Base-by-base conservation (phyloP, 1,284 basidiomycete species). In the Pholiota adiposa region DNA sequence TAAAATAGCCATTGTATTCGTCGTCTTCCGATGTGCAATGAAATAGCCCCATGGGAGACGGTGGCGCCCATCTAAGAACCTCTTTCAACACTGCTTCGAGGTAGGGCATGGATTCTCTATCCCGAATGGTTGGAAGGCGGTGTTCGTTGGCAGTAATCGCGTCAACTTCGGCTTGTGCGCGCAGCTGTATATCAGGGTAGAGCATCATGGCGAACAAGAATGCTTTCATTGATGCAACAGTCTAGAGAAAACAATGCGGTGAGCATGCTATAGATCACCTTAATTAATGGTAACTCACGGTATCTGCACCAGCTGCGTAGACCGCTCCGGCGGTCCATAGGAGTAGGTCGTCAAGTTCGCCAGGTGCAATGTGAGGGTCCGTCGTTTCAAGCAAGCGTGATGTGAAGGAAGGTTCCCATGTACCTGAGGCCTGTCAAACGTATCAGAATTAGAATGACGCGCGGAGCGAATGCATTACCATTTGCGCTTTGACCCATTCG, bases 401-500 rank as follows among this genome's bases (percentile, higher is more conserved):
- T 8, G 53, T 54, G 33, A 54, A 54, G 23, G 53, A 54, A 2
- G 53, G 53, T 14, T 54, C 25, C 27, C 6, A 29, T 14, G 25
- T 46, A 6, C 53, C 53, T 29, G 16, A 2, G n/a, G 53, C 23
- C 53, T 54, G 29, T 33, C 43, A 3, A 44, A 44, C 19, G 18
- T 2, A 21, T 44, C 18, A 44, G 8, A 44, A 11, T 11, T 19
- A 19, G 43, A 11, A 11, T 5, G 5, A 31, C 5, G 11, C 5
- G 29, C 29, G 11, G 29, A 4, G 29, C 11, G 29, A 31, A 48
- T 3, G 9, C 23, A 46, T 44, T 38, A 79, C 78, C 66, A 80
- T 77, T 63, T 79, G 75, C 19, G 67, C 40, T 63, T 79, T 79
- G 19, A 75, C 75, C 76, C 77, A 80, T 14, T 69, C 60, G 61